Evolutionary conservation across 106 monocot species (phyloP), one percentile per base, ranked within the genome.

Genomic region (Amphibolis antarctica): DNA sequence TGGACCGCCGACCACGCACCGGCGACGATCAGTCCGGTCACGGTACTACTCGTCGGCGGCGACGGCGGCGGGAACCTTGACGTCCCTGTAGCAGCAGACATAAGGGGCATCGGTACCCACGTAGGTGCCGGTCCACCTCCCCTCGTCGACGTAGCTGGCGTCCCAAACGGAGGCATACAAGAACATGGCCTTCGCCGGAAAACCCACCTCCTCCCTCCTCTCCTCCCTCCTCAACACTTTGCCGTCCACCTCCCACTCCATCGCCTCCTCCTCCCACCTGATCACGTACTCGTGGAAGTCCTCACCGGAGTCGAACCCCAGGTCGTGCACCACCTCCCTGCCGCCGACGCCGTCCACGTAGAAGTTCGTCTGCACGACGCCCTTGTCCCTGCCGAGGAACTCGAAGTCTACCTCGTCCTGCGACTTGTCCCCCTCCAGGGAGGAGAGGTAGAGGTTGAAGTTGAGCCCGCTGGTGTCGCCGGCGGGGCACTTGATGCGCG

Each of bases 371-470:
- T 86, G 86, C 28, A 86, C 82, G 53, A 69, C 22, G 59, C 67
- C 50, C 55, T 74, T 70, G 64, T 82, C 79, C 44, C 79, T 82
- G 66, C 86, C 86, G 28, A 86, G 76, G 76, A 86, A 86, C 79
- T 86, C 86, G 79, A 86, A 86, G 73, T 86, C 82, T 57, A 86
- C 79, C 76, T 86, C 86, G 79, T 86, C 86, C 71, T 82, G 84
- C 52, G 70, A 59, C 44, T 81, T 71, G 73, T 79, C 69, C 44
- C 86, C 82, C 49, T 86, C 86, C 28, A 86, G 79, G 42, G 86
- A 86, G 62, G 86, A 86, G 54, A 86, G 73, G 70, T 86, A 86
- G 70, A 82, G 54, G 76, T 86, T 86, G 79, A 66, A 86, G 74
- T 86, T 82, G 74, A 86, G 79, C 49, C 86, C 86, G 65, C 64